These are phyloP conservation scores for Mycena indigotica DNA, from an alignment of 768 basidiomycete species.

Conservation along the genomic window DNA sequence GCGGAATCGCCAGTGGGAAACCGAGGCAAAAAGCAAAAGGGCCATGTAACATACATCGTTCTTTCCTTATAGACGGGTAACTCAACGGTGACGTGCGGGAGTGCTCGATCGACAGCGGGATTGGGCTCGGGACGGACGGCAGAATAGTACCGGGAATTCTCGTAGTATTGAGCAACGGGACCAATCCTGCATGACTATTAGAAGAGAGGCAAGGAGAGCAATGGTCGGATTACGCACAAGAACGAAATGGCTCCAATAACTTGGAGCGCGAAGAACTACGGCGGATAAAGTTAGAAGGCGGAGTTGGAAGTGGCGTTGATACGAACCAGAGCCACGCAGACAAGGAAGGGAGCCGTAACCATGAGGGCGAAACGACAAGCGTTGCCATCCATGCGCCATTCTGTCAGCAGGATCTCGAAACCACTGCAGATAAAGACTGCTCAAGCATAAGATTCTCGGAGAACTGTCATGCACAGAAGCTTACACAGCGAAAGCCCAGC, in stretches of 20 bases:
- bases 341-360: conserved; percentile 65
- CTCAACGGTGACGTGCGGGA: conserved; percentile 79
- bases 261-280: conserved; percentile 75
- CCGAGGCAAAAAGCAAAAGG: not conserved
- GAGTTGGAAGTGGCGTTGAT: not conserved
- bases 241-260: conserved; percentile 65
- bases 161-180: conserved; percentile 82
- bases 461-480: conserved; percentile 28
- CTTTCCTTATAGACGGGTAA: conserved; percentile 90
- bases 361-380: conserved; percentile 68
- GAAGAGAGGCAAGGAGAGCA: conserved; percentile 9
- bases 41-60: conserved; percentile 64
- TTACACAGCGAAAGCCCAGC: conserved; percentile 67
- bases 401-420: conserved; percentile 56
- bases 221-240: conserved; percentile 54
- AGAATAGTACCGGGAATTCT: conserved; percentile 84
- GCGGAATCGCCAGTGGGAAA: not conserved
- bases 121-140: conserved; percentile 64
- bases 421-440: conserved; percentile 74
- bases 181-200: conserved; percentile 53
- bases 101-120: conserved; percentile 59
- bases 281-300: not conserved
- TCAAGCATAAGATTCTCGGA: conserved; percentile 4
- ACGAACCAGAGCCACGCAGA: conserved; percentile 74
- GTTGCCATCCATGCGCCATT: conserved; percentile 66